Evolutionary conservation across 1,284 basidiomycete species (phyloP).

Genomic region (Fistulinella staudtii): DNA sequence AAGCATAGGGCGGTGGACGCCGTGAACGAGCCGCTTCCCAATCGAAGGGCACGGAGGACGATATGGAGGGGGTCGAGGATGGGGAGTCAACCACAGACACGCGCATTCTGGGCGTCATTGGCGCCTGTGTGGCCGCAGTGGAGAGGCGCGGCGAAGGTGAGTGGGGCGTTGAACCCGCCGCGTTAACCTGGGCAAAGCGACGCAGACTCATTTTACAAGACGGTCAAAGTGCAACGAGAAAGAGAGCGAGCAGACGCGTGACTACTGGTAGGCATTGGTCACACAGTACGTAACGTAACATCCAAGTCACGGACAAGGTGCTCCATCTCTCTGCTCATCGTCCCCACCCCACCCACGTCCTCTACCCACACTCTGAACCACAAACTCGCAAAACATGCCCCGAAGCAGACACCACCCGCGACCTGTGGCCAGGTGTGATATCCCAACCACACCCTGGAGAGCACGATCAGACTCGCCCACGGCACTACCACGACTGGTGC

Average conservation of each 20-base stretch:
- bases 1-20: slow-evolving; percentile 64
- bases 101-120: slow-evolving; percentile 36
- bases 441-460: slow-evolving; percentile 75
- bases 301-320: not conserved
- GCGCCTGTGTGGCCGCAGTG: slow-evolving; percentile 33
- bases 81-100: slow-evolving; percentile 51
- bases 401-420: slow-evolving; percentile 59
- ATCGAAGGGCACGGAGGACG: slow-evolving; percentile 71
- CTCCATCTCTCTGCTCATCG: slow-evolving; percentile 16
- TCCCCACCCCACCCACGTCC: slow-evolving; percentile 20
- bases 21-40: slow-evolving; percentile 72
- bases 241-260: slow-evolving; percentile 14
- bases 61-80: slow-evolving; percentile 61
- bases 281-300: slow-evolving; percentile 17
- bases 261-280: slow-evolving; percentile 15
- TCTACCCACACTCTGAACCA: slow-evolving; percentile 64
- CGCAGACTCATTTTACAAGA: slow-evolving; percentile 45
- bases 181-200: slow-evolving; percentile 49
- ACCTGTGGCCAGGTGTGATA: slow-evolving; percentile 81
- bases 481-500: slow-evolving; percentile 48
- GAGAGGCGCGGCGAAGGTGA: slow-evolving; percentile 35
- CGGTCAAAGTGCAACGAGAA: slow-evolving; percentile 6
- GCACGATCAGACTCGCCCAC: slow-evolving; percentile 53
- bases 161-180: slow-evolving; percentile 27
- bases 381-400: slow-evolving; percentile 48